Base-by-base conservation (phyloP, 345 rosid genomes). In the Litchi chinensis region DNA sequence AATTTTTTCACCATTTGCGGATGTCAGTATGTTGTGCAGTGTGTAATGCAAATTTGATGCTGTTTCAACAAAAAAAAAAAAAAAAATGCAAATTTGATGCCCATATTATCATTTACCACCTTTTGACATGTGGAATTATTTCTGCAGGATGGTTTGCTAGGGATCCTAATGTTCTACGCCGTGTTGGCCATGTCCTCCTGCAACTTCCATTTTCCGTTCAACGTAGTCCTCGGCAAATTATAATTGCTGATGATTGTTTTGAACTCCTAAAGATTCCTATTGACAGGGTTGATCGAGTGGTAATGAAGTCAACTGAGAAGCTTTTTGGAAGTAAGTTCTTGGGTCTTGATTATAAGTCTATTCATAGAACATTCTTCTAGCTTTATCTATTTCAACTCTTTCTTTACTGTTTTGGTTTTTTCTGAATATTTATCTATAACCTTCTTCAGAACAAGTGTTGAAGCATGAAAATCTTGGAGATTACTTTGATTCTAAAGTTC, bases 171-270 rank as follows among this genome's bases (percentile, higher is more conserved):
- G 77, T 89, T 84, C 84, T 96, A 54, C 90, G 79, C 6, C 93
- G 90, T 56, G 99, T 93, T 80, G 99, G 98, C 69, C 98, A 92
- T 86, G 88, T 93, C 77, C 83, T 96, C 60, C 86, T 96, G 89
- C 98, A 96, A 73, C 90, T 94, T 85, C 97, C 99, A 24, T 93
- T 85, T 88, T 89, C 90, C 76, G 85, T 81, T 79, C 95, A 88
- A 76, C 95, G 93, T 73, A 87, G 73, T 83, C 99, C 99, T 12
- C 87, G 95, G 79, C 95, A 94, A 88, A 87, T 96, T 82, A 83
- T 96, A 72, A 80, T 96, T 68, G 98, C 94, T 62, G 99, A 94
- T 85, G 98, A 96, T 86, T 94, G 82, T 86, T 93, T 96, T 86
- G 92, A 93, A 84, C 88, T 87, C 69, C 56, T 86, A 67, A 92